Base-by-base conservation (phyloP, 2,329 filamentous ascomycete genomes). In the Coniochaeta sp. region DNA sequence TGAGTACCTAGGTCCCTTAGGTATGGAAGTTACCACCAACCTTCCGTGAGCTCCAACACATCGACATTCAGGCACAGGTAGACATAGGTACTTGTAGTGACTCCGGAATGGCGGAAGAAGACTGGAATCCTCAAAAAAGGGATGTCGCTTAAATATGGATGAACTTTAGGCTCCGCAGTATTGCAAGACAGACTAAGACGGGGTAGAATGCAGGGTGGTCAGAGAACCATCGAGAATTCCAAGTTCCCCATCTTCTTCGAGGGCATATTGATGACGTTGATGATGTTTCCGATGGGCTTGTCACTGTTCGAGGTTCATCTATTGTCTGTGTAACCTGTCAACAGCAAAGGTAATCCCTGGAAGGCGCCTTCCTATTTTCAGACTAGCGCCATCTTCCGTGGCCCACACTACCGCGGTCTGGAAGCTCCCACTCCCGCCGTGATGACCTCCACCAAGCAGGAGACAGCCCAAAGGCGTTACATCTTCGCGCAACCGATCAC, bases 401-500 rank as follows among this genome's bases (percentile, higher is more conserved):
- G 16, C 26, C 47, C 47, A 30, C 47, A 52, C 22, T 26, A 9
- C 47, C 19, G 17, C 24, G 16, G 30, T 34, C 8, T n/a, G n/a
- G n/a, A 17, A 56, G n/a, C 30, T 16, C 42, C 40, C 42, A 32
- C 34, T 55, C 42, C 9, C 55, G 24, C 24, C 22, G 30, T 52
- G 9, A 52, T 30, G 47, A 30, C 47, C 47, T 52, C 47, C 26
- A 30, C 22, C 47, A 30, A 26, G 12, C 22, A 52, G 22, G 12
- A 36, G 22, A 58, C 58, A 26, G 55, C 19, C 24, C 55, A 30
- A 16, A 58, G 32, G 30, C 58, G 55, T 7, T 54, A 47, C 36
- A 28, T 62, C 58, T 62, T 63, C 57, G 36, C 54, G 26, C 54
- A 57, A 28, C 19, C 40, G 22, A 30, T 47, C 42, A 26, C 44